Evolutionary conservation across 1,284 basidiomycete species (phyloP).

Genomic region (Neonothopanus nambi): DNA sequence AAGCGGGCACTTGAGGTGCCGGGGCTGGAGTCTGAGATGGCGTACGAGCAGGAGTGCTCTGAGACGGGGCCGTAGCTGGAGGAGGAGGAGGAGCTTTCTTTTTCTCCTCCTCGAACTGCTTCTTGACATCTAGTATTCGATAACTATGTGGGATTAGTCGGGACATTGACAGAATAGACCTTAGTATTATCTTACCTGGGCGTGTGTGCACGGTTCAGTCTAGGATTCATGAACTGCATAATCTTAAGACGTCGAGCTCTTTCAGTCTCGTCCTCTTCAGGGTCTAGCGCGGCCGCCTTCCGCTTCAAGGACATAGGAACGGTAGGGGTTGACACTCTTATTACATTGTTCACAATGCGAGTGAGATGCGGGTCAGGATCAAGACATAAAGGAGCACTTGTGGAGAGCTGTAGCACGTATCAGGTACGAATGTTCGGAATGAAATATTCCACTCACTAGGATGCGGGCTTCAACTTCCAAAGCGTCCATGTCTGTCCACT

Average conservation of each 20-base stretch:
- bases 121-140: conserved; percentile 51
- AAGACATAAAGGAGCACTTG: conserved; percentile 70
- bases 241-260: conserved; percentile 70
- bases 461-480: conserved; percentile 71
- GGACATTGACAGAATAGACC: no score
- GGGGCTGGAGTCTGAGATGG: conserved; percentile 14
- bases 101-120: conserved; percentile 29
- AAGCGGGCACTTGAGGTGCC: background rate
- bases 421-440: conserved; percentile 1
- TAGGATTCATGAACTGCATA: conserved; percentile 74
- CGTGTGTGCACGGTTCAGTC: conserved; percentile 32
- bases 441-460: conserved; percentile 48
- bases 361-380: conserved; percentile 74
- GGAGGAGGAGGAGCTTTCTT: conserved; percentile 19
- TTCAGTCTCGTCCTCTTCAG: conserved; percentile 72
- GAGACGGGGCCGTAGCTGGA: background rate
- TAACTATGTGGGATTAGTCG: conserved; percentile 38
- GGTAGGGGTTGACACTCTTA: conserved; percentile 67
- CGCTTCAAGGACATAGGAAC: conserved; percentile 72
- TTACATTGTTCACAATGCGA: conserved; percentile 69
- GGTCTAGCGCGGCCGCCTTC: conserved; percentile 65
- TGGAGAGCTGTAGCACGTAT: conserved; percentile 53
- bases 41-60: conserved; percentile 4
- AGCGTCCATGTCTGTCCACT: conserved; percentile 69
- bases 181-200: conserved; percentile 1